Percentiles rank a stretch among this genome's conserved stretches.
phyloP scores from a whole-genome alignment of 2,329 filamentous ascomycete species.

The Achaetomium macrosporum region DNA sequence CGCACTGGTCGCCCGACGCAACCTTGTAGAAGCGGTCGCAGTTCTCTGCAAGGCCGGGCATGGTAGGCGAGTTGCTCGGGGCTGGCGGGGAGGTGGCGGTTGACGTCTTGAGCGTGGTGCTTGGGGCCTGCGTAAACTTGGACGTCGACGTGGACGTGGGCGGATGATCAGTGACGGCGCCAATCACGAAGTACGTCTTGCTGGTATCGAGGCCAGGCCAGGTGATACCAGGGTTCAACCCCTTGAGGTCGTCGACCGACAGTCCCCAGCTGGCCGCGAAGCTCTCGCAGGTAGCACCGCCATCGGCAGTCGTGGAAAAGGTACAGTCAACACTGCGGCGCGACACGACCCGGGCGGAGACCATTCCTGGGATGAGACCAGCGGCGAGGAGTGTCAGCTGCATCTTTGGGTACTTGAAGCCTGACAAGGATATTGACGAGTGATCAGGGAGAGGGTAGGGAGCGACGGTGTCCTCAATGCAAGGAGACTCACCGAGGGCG shows the following conservation, averaged over 20 bases:
- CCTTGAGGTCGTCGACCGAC: slow-evolving; percentile 8
- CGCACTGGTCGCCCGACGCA: too few species aligned
- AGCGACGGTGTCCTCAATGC: too few species aligned
- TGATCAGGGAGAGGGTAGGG: too few species aligned
- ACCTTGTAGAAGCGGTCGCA: too few species aligned
- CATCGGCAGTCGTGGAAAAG: neutral
- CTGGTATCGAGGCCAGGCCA: slow-evolving; percentile 10
- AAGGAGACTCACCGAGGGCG: too few species aligned
- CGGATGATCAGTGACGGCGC: slow-evolving; percentile 5
- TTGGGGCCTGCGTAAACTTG: too few species aligned
- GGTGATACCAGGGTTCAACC: slow-evolving; percentile 16
- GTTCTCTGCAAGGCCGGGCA: neutral
- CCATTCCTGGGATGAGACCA: too few species aligned
- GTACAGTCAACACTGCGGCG: too few species aligned
- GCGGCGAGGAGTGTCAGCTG: too few species aligned
- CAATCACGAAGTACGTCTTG: slow-evolving; percentile 16
- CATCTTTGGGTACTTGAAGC: too few species aligned
- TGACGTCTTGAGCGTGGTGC: slow-evolving; percentile 3
- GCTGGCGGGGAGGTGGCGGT: slow-evolving; percentile 9
- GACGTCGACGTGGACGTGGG: slow-evolving; percentile 5
- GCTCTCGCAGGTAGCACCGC: slow-evolving; percentile 10
- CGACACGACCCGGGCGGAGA: too few species aligned
- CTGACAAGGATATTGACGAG: too few species aligned
- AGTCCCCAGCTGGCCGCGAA: slow-evolving; percentile 15
- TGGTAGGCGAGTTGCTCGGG: neutral